A percentile compares a stretch with the other conserved stretches of the same genome.
phyloP scores from a whole-genome alignment of 768 basidiomycete species.

The Termitomyces sp. region DNA sequence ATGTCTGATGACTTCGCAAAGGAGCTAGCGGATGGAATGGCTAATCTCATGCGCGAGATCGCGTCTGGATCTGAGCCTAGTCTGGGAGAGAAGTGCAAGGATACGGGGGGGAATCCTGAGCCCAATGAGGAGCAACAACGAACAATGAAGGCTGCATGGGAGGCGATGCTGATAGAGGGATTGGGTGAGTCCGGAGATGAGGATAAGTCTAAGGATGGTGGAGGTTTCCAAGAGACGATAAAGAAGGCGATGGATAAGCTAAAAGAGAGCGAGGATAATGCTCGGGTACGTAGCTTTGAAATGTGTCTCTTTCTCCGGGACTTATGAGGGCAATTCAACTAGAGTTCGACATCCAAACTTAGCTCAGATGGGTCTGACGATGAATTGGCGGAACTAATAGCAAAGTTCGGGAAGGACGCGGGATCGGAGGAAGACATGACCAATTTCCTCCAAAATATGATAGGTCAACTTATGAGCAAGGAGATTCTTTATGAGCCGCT shows the following conservation, averaged over 20 bases:
- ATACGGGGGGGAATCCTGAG: neutral
- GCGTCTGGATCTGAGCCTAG: neutral
- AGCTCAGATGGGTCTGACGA: slow-evolving; percentile 26
- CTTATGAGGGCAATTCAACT: neutral
- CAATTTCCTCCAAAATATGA: slow-evolving; percentile 74
- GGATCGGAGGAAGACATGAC: slow-evolving; percentile 53
- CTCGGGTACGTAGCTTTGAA: slow-evolving; percentile 35
- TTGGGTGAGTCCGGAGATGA: neutral
- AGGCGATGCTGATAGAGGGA: slow-evolving; percentile 3
- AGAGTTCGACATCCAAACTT: slow-evolving; percentile 12
- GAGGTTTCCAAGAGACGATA: slow-evolving; percentile 63
- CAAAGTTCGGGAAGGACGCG: slow-evolving; percentile 34
- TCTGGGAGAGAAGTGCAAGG: neutral
- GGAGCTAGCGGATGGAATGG: slow-evolving; percentile 6
- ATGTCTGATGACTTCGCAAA: slow-evolving; percentile 7
- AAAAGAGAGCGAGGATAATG: slow-evolving; percentile 59
- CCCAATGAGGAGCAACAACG: slow-evolving; percentile 1
- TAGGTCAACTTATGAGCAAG: slow-evolving; percentile 78
- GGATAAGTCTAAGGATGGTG: neutral
- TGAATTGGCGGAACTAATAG: slow-evolving; percentile 51
- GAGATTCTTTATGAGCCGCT: slow-evolving; percentile 85
- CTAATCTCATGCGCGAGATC: slow-evolving; percentile 5
- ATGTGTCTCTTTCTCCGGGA: neutral
- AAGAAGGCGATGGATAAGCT: slow-evolving; percentile 73
- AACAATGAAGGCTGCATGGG: slow-evolving; percentile 2